A percentile compares a stretch with the other conserved stretches of the same genome.
phyloP scores from a whole-genome alignment of 768 basidiomycete species.

The Exidia glandulosa region DNA sequence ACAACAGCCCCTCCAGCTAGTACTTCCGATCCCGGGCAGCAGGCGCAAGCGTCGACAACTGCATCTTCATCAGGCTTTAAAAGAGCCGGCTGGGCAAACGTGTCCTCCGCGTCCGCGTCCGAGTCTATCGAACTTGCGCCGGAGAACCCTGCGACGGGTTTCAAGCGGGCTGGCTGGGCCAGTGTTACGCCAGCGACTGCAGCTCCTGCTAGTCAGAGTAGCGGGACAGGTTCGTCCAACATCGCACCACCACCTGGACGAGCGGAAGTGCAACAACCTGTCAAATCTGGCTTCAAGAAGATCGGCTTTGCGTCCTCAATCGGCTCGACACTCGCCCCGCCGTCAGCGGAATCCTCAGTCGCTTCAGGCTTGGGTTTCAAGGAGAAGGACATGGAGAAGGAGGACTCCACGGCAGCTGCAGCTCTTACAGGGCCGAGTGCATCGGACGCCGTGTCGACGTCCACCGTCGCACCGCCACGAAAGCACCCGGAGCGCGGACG shows the following conservation, averaged over 20 bases:
- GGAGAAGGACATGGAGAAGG: not conserved
- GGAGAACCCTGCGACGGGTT: not conserved
- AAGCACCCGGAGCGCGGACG: not conserved
- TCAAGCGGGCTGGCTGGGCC: not conserved
- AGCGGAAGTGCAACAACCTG: not conserved
- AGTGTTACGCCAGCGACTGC: not conserved
- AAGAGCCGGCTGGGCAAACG: conserved; percentile 11
- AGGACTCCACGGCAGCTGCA: not conserved
- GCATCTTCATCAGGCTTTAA: conserved; percentile 2
- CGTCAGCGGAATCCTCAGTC: not conserved
- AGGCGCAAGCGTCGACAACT: not conserved
- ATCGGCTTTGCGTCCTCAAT: not conserved
- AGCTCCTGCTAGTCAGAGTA: not conserved
- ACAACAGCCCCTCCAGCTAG: conserved; percentile 11
- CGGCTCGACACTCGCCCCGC: not conserved
- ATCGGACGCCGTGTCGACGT: not conserved
- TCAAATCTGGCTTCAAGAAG: not conserved
- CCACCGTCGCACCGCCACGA: not conserved
- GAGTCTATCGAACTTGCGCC: not conserved
- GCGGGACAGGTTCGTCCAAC: not conserved
- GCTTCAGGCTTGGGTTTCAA: too few relatives aligned
- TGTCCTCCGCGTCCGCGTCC: conserved; percentile 9
- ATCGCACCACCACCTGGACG: not conserved
- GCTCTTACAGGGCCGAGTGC: not conserved
- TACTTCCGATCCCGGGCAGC: too few relatives aligned